Evolutionary conservation across 768 basidiomycete species (phyloP).

Genomic region (Leccinum ochraceum): DNA sequence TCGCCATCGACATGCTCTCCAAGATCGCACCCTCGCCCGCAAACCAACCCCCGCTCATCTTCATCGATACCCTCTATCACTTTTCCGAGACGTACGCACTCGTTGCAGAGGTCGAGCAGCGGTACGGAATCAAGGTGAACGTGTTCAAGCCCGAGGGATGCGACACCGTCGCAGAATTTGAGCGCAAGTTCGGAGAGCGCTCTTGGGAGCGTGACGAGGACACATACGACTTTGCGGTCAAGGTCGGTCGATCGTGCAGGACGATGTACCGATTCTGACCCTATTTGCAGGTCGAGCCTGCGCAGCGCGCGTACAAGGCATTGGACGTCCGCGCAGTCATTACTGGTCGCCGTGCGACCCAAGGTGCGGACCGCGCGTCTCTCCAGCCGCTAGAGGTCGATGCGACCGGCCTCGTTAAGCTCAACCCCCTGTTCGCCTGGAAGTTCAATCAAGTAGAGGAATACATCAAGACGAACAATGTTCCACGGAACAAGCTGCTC

Average conservation of each 20-base stretch:
- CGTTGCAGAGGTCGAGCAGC: slow-evolving; percentile 74
- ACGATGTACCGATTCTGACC: neutral
- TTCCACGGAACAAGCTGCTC: slow-evolving; percentile 87
- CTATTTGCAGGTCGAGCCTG: slow-evolving; percentile 84
- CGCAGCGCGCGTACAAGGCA: slow-evolving; percentile 79
- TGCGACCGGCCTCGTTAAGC: slow-evolving; percentile 85
- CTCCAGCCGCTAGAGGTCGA: slow-evolving; percentile 91
- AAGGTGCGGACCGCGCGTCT: slow-evolving; percentile 83
- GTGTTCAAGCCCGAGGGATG: slow-evolving; percentile 81
- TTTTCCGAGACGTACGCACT: slow-evolving; percentile 92
- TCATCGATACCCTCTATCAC: slow-evolving; percentile 96
- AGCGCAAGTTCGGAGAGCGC: slow-evolving; percentile 71
- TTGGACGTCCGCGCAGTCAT: slow-evolving; percentile 84
- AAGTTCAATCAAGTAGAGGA: slow-evolving; percentile 79
- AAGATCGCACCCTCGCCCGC: slow-evolving; percentile 60
- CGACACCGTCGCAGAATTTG: slow-evolving; percentile 69
- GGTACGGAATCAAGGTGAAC: slow-evolving; percentile 70
- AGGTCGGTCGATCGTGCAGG: slow-evolving; percentile 49
- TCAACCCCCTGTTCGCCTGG: slow-evolving; percentile 94
- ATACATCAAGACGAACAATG: slow-evolving; percentile 78
- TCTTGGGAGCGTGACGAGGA: slow-evolving; percentile 90
- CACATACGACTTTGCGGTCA: slow-evolving; percentile 88
- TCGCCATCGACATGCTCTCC: slow-evolving; percentile 92
- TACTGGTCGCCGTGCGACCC: slow-evolving; percentile 93
- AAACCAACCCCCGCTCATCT: slow-evolving; percentile 78